Percentiles rank a stretch among this genome's conserved stretches.
Conservation (phyloP, 208 protist species). For the Crithidia acanthocephali region DNA sequence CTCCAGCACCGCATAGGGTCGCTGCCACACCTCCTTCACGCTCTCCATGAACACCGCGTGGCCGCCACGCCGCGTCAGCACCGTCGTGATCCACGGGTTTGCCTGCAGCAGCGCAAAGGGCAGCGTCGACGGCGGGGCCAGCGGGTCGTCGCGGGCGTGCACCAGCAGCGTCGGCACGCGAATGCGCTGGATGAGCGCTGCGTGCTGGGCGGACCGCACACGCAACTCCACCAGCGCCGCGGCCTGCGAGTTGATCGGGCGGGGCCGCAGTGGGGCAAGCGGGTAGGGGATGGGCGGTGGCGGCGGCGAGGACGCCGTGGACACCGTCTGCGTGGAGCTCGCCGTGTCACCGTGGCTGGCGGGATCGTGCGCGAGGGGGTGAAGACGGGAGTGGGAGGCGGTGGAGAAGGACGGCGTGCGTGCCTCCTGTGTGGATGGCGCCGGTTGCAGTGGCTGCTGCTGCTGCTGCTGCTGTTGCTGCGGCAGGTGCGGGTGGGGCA, state of each 20-base stretch:
- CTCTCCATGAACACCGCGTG: conserved; percentile 48
- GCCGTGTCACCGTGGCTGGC: no score
- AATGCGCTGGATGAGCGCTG: conserved; percentile 39
- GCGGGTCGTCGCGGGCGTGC: conserved; percentile 46
- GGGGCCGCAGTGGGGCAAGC: not conserved
- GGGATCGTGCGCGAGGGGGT: no score
- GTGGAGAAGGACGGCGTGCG: no score
- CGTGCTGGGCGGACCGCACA: conserved; percentile 37
- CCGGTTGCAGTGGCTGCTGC: not conserved
- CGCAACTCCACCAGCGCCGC: conserved; percentile 41
- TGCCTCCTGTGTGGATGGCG: no score
- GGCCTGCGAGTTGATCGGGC: conserved; percentile 18
- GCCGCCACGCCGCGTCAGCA: conserved; percentile 58
- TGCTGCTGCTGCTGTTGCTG: not conserved
- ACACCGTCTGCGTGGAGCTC: no score
- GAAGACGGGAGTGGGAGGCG: no score
- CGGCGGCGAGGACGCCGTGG: not conserved
- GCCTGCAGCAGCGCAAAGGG: conserved; percentile 37
- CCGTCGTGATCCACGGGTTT: conserved; percentile 44
- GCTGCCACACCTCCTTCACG: conserved; percentile 22
- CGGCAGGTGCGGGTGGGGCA: not conserved
- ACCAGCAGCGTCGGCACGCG: conserved; percentile 43
- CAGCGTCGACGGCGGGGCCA: conserved; percentile 39
- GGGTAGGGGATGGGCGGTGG: conserved; percentile 26
- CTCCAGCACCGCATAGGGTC: conserved; percentile 22